A percentile compares a stretch with the other conserved stretches of the same genome.
Conservation (phyloP, 345 rosid genomes). For the Eucalyptus virginea region DNA sequence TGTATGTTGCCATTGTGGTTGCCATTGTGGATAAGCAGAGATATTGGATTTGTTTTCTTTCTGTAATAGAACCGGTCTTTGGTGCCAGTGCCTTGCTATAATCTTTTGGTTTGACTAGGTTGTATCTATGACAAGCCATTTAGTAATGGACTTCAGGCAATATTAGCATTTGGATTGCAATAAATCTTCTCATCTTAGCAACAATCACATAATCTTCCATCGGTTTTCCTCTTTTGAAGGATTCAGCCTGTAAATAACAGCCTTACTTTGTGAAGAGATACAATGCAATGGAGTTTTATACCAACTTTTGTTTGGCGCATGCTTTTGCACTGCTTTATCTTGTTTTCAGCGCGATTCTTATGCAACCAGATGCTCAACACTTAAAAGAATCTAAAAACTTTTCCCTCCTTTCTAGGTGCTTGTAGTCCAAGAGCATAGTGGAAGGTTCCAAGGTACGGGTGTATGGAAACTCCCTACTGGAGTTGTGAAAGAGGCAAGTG, state of each 20-base stretch:
- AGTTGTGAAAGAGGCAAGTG: conserved; percentile 44
- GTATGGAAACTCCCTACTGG: conserved; percentile 88
- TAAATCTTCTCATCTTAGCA: not conserved
- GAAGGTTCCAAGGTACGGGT: conserved; percentile 38
- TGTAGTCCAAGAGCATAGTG: conserved; percentile 68
- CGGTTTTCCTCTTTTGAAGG: no score
- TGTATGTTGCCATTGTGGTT: no score
- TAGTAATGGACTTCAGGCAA: no score
- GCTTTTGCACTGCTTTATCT: not conserved
- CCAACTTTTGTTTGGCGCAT: not conserved
- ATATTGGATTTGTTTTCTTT: not conserved
- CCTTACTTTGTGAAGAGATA: not conserved
- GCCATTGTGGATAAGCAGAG: no score
- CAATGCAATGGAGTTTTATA: not conserved
- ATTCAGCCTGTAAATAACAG: no score
- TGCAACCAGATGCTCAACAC: not conserved
- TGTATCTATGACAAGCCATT: no score
- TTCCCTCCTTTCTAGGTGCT: conserved; percentile 29
- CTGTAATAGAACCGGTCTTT: not conserved
- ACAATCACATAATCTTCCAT: no score
- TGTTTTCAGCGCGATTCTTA: not conserved
- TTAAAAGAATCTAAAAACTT: not conserved
- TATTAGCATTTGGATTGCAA: no score
- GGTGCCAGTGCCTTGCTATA: no score
- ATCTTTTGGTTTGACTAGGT: no score